Conservation (phyloP, 163 green algal genomes). For the Dunaliella salina region DNA sequence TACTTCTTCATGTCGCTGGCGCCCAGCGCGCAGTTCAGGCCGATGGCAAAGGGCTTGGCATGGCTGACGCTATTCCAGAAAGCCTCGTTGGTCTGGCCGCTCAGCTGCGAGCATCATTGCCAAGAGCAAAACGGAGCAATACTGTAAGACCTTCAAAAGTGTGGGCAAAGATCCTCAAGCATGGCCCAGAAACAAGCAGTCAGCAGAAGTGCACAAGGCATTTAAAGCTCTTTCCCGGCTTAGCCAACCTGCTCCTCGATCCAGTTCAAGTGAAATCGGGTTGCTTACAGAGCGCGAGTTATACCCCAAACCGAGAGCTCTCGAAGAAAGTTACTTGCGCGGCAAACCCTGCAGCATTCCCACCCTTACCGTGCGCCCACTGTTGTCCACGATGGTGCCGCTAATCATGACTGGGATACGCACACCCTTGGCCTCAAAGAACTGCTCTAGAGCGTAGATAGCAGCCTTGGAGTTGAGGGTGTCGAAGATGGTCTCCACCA, state of each 20-base stretch:
- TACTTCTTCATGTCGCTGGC: constrained; percentile 93
- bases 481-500: constrained; percentile 99
- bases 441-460: constrained; percentile 83
- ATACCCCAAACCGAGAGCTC: too few species aligned
- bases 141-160: too few species aligned
- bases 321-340: too few species aligned
- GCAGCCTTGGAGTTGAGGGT: constrained; percentile 95
- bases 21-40: constrained; percentile 96
- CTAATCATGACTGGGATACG: constrained; percentile 91
- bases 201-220: too few species aligned
- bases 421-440: constrained; percentile 81
- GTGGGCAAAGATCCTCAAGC: too few species aligned
- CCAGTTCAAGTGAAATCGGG: too few species aligned
- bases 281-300: too few species aligned
- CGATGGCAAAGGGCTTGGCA: constrained; percentile 85
- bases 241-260: too few species aligned
- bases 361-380: constrained; percentile 68
- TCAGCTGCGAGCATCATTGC: constrained; percentile 82
- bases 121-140: too few species aligned
- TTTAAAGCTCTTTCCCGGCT: too few species aligned
- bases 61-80: constrained; percentile 96
- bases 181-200: too few species aligned
- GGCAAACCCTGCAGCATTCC: too few species aligned
- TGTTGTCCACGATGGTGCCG: constrained; percentile 95
- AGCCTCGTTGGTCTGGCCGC: constrained; percentile 96